Conservation (phyloP, 2,329 filamentous ascomycete species). For the Helminthosporium solani region DNA sequence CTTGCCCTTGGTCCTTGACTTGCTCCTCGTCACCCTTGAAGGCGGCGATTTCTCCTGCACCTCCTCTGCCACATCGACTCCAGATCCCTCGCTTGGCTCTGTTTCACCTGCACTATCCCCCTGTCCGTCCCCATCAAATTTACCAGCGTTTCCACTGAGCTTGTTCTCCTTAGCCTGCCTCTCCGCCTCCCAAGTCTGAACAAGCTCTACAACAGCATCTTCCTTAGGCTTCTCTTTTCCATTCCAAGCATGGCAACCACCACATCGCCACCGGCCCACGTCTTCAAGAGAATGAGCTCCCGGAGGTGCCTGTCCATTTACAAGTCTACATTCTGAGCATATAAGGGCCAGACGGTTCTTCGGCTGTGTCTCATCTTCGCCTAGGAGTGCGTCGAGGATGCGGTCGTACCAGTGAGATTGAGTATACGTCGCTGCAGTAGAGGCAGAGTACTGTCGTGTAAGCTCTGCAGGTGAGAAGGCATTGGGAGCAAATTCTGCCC, state of each 20-base stretch:
- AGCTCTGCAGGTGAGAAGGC: slow-evolving; percentile 52
- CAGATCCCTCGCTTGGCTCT: slow-evolving; percentile 20
- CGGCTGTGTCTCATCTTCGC: slow-evolving; percentile 89
- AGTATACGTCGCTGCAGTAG: slow-evolving; percentile 41
- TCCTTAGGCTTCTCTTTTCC: slow-evolving; percentile 75
- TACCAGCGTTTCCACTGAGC: slow-evolving; percentile 8
- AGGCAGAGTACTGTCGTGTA: slow-evolving; percentile 32
- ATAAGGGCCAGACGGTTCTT: slow-evolving; percentile 90
- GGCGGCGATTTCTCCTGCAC: slow-evolving; percentile 30
- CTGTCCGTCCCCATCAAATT: slow-evolving; percentile 20
- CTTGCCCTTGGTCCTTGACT: slow-evolving; percentile 43
- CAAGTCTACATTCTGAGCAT: slow-evolving; percentile 76
- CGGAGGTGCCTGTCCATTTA: slow-evolving; percentile 94
- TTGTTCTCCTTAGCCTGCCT: slow-evolving; percentile 46
- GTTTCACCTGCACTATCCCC: slow-evolving; percentile 23
- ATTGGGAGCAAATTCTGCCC: slow-evolving; percentile 73
- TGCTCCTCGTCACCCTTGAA: slow-evolving; percentile 45
- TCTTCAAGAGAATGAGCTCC: slow-evolving; percentile 76
- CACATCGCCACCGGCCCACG: slow-evolving; percentile 84
- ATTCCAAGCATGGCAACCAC: slow-evolving; percentile 78
- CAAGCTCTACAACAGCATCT: slow-evolving; percentile 55
- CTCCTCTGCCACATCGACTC: slow-evolving; percentile 21
- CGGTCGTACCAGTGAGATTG: slow-evolving; percentile 86
- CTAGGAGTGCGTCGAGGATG: slow-evolving; percentile 85
- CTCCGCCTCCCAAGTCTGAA: slow-evolving; percentile 49